Conservation (phyloP, 495 filamentous ascomycete genomes). For the Platismatia glauca region DNA sequence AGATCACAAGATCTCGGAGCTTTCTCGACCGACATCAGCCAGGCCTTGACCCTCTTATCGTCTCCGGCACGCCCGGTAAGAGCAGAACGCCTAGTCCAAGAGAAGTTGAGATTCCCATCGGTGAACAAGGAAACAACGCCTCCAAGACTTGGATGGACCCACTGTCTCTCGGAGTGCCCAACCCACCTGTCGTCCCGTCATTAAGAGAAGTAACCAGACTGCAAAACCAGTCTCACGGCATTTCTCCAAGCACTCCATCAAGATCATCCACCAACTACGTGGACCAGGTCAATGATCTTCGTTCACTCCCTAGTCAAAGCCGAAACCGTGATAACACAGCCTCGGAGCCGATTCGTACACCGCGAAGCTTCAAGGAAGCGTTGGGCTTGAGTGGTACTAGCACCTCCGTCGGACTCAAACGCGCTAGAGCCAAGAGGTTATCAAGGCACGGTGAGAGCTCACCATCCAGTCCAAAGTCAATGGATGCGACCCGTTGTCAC, state of each 20-base stretch:
- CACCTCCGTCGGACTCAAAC: slow-evolving; percentile 37
- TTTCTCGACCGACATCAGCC: slow-evolving; percentile 33
- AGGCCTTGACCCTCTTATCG: slow-evolving; percentile 23
- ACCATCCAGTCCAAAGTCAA: slow-evolving; percentile 19
- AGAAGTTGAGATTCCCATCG: slow-evolving; percentile 61
- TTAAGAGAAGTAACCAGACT: slow-evolving; percentile 15
- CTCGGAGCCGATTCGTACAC: slow-evolving; percentile 15
- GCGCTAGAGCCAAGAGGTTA: slow-evolving; percentile 47
- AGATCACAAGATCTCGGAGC: slow-evolving; percentile 41
- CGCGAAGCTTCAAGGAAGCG: slow-evolving; percentile 25
- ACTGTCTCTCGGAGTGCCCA: neutral
- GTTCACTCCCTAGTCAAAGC: slow-evolving; percentile 21
- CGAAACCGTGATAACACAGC: neutral
- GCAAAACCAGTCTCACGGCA: neutral
- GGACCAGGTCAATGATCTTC: slow-evolving; percentile 21
- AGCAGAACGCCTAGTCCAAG: slow-evolving; percentile 44
- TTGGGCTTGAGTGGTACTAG: slow-evolving; percentile 23
- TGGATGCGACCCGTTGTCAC: neutral
- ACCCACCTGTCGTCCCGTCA: neutral
- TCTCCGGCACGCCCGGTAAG: slow-evolving; percentile 32
- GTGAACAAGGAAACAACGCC: slow-evolving; percentile 46
- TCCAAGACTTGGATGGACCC: slow-evolving; percentile 29
- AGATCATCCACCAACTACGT: slow-evolving; percentile 16
- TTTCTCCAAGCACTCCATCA: neutral
- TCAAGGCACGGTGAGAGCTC: slow-evolving; percentile 38